Percentiles rank a stretch among this genome's conserved stretches.
phyloP scores from a whole-genome alignment of 257 asterid species.

The Solanum ossicruentum region DNA sequence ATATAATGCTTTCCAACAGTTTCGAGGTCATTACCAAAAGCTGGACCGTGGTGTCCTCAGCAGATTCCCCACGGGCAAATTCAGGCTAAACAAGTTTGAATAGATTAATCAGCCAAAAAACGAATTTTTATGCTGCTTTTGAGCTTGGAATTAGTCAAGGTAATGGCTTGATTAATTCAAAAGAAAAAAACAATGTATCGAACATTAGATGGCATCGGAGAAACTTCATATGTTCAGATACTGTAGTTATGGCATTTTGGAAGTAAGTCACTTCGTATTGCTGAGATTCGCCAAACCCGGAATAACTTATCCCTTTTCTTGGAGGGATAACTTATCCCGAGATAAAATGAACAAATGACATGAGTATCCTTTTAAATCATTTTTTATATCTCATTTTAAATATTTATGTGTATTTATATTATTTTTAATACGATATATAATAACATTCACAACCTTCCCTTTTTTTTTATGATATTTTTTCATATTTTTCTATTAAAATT shows the following conservation, averaged over 20 bases:
- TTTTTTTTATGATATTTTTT: too few relatives aligned
- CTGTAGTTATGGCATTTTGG: background rate
- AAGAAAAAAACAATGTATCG: background rate
- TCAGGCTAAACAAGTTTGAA: constrained; percentile 40
- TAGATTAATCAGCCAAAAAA: constrained; percentile 2
- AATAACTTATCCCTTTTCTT: too few relatives aligned
- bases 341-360: too few relatives aligned
- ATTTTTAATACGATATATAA: too few relatives aligned
- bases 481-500: too few relatives aligned
- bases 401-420: too few relatives aligned
- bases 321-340: too few relatives aligned
- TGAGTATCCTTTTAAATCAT: too few relatives aligned
- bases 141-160: background rate
- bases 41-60: constrained; percentile 48
- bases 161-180: background rate
- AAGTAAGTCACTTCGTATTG: background rate
- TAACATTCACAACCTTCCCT: too few relatives aligned
- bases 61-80: constrained; percentile 33
- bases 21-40: constrained; percentile 46
- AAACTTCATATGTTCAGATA: background rate
- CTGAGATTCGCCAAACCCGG: too few relatives aligned
- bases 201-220: background rate
- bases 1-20: constrained; percentile 26
- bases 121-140: background rate
- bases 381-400: too few relatives aligned